These are phyloP conservation scores for Meira miltonrushii DNA, from an alignment of 1,284 basidiomycete species.

Conservation along the genomic window DNA sequence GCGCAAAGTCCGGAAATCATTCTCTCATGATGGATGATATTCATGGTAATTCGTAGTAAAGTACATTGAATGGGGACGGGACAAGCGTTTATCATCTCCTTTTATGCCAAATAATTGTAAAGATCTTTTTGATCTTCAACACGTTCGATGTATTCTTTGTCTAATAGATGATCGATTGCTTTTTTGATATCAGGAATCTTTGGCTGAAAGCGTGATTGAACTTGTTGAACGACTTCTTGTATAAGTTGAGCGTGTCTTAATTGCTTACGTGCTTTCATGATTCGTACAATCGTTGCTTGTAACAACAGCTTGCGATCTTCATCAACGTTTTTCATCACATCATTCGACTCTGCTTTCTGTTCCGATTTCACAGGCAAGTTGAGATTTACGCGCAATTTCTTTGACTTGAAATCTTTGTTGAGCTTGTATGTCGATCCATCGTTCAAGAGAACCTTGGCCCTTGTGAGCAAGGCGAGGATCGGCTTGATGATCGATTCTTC, in stretches of 20 bases:
- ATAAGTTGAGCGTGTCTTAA: conserved; percentile 94
- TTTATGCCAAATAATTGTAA: conserved; percentile 39
- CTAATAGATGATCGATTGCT: conserved; percentile 94
- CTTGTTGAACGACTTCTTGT: conserved; percentile 87
- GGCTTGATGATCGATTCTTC: conserved; percentile 77
- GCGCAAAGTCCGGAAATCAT: too few species aligned
- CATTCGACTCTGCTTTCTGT: conserved; percentile 81
- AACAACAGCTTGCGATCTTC: conserved; percentile 96
- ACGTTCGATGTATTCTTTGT: conserved; percentile 86
- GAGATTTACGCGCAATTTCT: conserved; percentile 77
- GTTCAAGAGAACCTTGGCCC: conserved; percentile 77
- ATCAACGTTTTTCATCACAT: conserved; percentile 91
- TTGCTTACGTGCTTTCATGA: conserved; percentile 94
- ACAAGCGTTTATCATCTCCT: too few species aligned
- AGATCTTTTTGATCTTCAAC: conserved; percentile 62
- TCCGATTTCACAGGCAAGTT: conserved; percentile 93
- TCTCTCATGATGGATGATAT: too few species aligned
- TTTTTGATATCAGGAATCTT: conserved; percentile 78
- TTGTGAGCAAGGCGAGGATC: conserved; percentile 75
- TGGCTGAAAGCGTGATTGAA: conserved; percentile 79
- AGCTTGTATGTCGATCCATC: conserved; percentile 84
- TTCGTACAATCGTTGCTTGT: conserved; percentile 92
- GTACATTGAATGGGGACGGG: too few species aligned
- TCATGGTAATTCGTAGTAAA: too few species aligned
- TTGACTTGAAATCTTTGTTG: conserved; percentile 86